phyloP scores from a whole-genome alignment of 2,329 filamentous ascomycete genomes.

The Leptographium galeiforme region DNA sequence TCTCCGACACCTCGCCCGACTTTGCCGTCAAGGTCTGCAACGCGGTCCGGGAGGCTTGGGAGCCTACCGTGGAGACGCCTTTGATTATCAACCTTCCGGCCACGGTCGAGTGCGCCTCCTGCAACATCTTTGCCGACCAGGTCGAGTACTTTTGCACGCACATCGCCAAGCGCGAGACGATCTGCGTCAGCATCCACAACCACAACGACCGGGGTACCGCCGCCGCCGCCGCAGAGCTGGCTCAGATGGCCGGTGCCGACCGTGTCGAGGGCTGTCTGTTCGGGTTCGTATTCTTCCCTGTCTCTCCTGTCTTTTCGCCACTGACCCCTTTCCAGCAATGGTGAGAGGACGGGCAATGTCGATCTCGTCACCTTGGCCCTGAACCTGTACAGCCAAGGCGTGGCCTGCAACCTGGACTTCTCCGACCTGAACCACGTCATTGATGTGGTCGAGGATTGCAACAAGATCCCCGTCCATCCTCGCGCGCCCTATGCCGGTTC shows the following conservation, averaged over 20 bases:
- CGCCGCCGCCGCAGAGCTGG: slow-evolving; percentile 78
- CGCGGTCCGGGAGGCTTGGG: slow-evolving; percentile 91
- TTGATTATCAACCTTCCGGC: slow-evolving; percentile 97
- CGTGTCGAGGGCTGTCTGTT: slow-evolving; percentile 89
- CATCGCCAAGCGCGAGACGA: slow-evolving; percentile 72
- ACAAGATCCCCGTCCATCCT: slow-evolving; percentile 86
- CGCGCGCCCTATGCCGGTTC: slow-evolving; percentile 84
- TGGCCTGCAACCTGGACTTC: slow-evolving; percentile 77
- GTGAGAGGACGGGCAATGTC: slow-evolving; percentile 90
- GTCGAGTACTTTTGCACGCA: slow-evolving; percentile 89
- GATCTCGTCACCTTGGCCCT: slow-evolving; percentile 85
- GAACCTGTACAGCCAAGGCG: slow-evolving; percentile 90
- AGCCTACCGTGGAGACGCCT: slow-evolving; percentile 59
- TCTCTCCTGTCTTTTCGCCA: no score
- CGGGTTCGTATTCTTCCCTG: slow-evolving; percentile 18
- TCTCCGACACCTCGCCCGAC: slow-evolving; percentile 79
- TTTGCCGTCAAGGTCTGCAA: slow-evolving; percentile 76
- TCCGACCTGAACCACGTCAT: slow-evolving; percentile 79
- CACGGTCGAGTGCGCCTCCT: slow-evolving; percentile 88
- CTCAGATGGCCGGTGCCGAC: slow-evolving; percentile 92
- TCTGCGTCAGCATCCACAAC: slow-evolving; percentile 80
- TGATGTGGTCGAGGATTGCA: slow-evolving; percentile 79
- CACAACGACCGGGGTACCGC: slow-evolving; percentile 92
- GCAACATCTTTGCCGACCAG: slow-evolving; percentile 91
- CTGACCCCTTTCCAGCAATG: slow-evolving; percentile 42